Conservation (phyloP, 371 early-diverging fungal species). For the Coemansia sp. region DNA sequence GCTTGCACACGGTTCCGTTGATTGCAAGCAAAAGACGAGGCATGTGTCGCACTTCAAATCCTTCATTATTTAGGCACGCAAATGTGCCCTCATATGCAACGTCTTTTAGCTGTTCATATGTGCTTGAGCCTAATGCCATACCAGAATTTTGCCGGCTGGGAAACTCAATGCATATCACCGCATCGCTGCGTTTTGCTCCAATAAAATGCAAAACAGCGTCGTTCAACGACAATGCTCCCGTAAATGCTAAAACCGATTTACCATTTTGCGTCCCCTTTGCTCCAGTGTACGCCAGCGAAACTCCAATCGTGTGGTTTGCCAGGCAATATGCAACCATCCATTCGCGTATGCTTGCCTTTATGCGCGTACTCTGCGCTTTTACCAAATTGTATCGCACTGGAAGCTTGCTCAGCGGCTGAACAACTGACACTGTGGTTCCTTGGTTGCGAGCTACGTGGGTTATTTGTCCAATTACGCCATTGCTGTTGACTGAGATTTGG, state of each 20-base stretch:
- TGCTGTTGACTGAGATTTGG: conserved; percentile 7
- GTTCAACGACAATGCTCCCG: conserved; percentile 4
- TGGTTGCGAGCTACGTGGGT: conserved; percentile 15
- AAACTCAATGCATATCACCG: not conserved
- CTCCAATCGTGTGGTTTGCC: conserved; percentile 15
- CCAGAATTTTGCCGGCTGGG: not conserved
- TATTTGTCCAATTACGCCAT: not conserved
- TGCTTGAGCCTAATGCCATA: not conserved
- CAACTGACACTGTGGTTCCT: conserved; percentile 25
- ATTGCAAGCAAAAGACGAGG: conserved; percentile 11
- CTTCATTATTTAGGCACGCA: conserved; percentile 3
- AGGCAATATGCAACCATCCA: conserved; percentile 21
- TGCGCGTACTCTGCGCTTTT: conserved; percentile 22
- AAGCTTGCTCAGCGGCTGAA: conserved; percentile 27
- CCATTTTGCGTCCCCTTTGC: not conserved
- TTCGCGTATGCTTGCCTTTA: conserved; percentile 12
- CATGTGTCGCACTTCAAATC: not conserved
- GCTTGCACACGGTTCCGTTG: conserved; percentile 20
- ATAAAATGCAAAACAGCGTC: conserved; percentile 8
- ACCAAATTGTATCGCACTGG: conserved; percentile 27
- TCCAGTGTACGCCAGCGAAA: conserved; percentile 3
- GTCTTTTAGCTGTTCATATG: not conserved
- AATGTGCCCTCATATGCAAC: conserved; percentile 25
- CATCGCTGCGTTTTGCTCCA: not conserved
- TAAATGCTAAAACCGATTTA: not conserved